These are phyloP conservation scores for Zanthoxylum bungeanum DNA, from an alignment of 345 rosid genomes.

Conservation along the genomic window DNA sequence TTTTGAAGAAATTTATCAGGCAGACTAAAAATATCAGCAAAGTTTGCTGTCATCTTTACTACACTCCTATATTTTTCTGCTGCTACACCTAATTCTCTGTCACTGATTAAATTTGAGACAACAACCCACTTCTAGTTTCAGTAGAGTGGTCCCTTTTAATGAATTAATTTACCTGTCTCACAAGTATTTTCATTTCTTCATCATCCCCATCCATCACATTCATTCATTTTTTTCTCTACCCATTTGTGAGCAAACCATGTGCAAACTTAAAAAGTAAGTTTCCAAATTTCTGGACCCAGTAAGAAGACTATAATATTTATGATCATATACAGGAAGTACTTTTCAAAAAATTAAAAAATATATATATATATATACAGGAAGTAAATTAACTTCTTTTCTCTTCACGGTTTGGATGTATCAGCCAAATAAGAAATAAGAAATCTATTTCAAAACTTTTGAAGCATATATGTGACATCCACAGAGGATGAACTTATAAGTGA, in stretches of 20 bases:
- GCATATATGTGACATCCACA: too few relatives aligned
- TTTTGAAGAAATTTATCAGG: too few relatives aligned
- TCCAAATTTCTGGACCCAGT: not conserved
- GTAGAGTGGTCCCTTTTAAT: not conserved
- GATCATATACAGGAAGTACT: not conserved
- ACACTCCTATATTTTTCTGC: not conserved
- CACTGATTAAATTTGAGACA: not conserved
- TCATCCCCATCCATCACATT: not conserved
- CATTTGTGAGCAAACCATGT: not conserved
- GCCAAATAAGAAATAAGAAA: not conserved
- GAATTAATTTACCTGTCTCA: not conserved
- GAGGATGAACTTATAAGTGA: too few relatives aligned
- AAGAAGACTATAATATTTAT: not conserved
- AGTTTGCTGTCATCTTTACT: constrained; percentile 14
- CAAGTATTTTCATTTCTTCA: constrained; percentile 8
- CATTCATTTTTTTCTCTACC: not conserved
- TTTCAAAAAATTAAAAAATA: too few relatives aligned
- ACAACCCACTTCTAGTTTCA: constrained; percentile 3
- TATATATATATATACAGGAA: too few relatives aligned
- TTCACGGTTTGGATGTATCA: not conserved
- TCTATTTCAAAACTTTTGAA: not conserved
- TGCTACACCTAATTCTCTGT: constrained; percentile 14
- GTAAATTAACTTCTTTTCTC: not conserved
- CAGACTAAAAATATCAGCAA: not conserved
- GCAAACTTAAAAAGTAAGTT: not conserved